Percentiles rank a stretch among this genome's conserved stretches.
Evolutionary conservation across 169 alveolate species (phyloP).

Genomic region (Theileria sp.): DNA sequence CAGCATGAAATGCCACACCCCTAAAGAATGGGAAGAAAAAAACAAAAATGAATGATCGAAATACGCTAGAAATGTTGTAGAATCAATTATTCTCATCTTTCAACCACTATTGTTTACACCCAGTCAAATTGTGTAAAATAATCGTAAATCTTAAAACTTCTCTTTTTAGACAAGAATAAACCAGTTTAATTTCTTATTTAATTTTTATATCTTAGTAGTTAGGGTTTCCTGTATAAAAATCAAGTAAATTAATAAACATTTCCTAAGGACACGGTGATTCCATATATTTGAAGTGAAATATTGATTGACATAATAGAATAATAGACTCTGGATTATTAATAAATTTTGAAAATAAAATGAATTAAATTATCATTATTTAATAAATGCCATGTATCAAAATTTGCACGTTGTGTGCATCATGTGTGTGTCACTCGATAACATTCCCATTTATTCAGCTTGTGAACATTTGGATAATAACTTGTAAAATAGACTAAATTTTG

Average conservation of each 20-base stretch:
- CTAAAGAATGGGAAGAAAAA: slow-evolving; percentile 75
- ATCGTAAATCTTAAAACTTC: background rate
- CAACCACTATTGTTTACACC: background rate
- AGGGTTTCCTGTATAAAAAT: background rate
- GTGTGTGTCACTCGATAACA: slow-evolving; percentile 55
- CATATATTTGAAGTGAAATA: slow-evolving; percentile 10
- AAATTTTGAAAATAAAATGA: slow-evolving; percentile 19
- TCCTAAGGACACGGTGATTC: slow-evolving; percentile 8
- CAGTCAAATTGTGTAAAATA: background rate
- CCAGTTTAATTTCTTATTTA: background rate
- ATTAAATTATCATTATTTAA: background rate
- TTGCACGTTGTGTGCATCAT: slow-evolving; percentile 68
- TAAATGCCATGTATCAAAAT: slow-evolving; percentile 22
- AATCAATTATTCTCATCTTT: background rate
- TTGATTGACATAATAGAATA: background rate
- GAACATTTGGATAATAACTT: background rate
- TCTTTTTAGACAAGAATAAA: background rate
- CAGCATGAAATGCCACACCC: slow-evolving; percentile 83
- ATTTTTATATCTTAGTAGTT: background rate
- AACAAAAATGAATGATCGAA: slow-evolving; percentile 26
- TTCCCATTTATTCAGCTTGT: slow-evolving; percentile 25
- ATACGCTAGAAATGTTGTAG: background rate
- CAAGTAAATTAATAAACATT: background rate
- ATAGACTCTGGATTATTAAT: background rate
- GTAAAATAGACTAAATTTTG: slow-evolving; percentile 2